Percentiles rank a stretch among this genome's conserved stretches.
phyloP scores from a whole-genome alignment of 129 eudicot species.

The Gnaphalium uliginosum region DNA sequence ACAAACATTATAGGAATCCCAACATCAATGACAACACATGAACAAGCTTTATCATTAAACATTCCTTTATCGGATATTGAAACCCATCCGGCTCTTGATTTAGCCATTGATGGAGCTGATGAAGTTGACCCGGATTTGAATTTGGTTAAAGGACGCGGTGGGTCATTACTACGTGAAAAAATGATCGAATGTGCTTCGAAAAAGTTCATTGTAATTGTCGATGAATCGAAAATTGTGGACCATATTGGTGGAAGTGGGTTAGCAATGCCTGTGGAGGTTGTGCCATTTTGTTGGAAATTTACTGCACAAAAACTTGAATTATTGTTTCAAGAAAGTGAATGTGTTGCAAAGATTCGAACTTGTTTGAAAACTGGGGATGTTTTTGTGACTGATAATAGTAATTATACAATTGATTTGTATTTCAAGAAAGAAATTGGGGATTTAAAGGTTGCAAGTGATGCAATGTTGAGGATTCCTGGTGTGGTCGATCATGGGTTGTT shows the following conservation, averaged over 20 bases:
- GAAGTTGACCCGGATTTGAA: conserved; percentile 82
- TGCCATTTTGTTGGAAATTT: conserved; percentile 83
- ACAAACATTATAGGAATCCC: conserved; percentile 74
- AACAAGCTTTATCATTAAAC: conserved; percentile 58
- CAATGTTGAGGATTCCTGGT: conserved; percentile 81
- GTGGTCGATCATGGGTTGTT: conserved; percentile 95
- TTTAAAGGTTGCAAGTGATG: conserved; percentile 70
- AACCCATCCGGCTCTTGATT: conserved; percentile 65
- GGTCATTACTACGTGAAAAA: conserved; percentile 76
- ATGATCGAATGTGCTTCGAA: conserved; percentile 81
- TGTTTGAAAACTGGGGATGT: conserved; percentile 37
- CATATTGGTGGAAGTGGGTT: conserved; percentile 75
- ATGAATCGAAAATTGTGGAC: conserved; percentile 71
- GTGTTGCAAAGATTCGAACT: conserved; percentile 66
- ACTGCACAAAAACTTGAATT: conserved; percentile 45
- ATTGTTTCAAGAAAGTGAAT: conserved; percentile 64
- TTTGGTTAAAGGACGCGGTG: conserved; percentile 90
- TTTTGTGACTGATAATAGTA: conserved; percentile 75
- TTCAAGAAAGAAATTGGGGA: conserved; percentile 71
- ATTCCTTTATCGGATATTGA: conserved; percentile 84
- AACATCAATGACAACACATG: conserved; percentile 67
- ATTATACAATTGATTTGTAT: conserved; percentile 74
- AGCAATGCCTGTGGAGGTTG: conserved; percentile 86
- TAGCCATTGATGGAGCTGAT: conserved; percentile 89
- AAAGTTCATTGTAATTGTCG: conserved; percentile 69